phyloP scores from a whole-genome alignment of 192 early-diverging fungal genomes.

The Chytriomyces confervae region DNA sequence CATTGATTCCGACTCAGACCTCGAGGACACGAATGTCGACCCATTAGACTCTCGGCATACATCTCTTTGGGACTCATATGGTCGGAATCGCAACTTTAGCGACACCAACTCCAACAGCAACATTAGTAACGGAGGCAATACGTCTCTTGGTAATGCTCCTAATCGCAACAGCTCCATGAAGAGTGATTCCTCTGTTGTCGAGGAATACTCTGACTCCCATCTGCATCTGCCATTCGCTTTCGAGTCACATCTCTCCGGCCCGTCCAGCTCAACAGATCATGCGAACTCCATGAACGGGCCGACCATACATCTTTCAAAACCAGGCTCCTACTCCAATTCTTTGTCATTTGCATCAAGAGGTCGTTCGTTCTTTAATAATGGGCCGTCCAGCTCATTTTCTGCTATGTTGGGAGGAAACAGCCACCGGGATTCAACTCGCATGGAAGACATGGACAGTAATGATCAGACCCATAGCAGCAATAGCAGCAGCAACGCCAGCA shows the following conservation, averaged over 20 bases:
- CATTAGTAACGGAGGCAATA: not conserved
- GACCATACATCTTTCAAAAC: not conserved
- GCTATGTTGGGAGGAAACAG: too few relatives aligned
- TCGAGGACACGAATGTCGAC: constrained; percentile 46
- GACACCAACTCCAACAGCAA: not conserved
- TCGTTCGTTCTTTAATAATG: constrained; percentile 4
- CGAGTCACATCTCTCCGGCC: constrained; percentile 1
- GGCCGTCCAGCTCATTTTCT: too few relatives aligned
- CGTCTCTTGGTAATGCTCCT: too few relatives aligned
- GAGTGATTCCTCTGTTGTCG: not conserved
- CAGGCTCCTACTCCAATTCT: constrained; percentile 4
- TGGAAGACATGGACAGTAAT: too few relatives aligned
- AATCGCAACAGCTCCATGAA: too few relatives aligned
- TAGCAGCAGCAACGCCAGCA: not conserved
- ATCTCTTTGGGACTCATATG: constrained; percentile 32
- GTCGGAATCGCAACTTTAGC: constrained; percentile 24
- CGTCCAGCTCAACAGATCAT: not conserved
- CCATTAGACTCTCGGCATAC: not conserved
- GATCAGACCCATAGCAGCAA: not conserved
- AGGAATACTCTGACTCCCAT: not conserved
- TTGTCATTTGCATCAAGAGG: constrained; percentile 19
- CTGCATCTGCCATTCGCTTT: constrained; percentile 28
- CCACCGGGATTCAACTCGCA: too few relatives aligned
- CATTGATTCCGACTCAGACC: constrained; percentile 61
- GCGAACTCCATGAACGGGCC: not conserved